These are phyloP conservation scores for Yamadazyma pseudoaaseri DNA, from an alignment of 1,139 yeast genomes.

Conservation along the genomic window DNA sequence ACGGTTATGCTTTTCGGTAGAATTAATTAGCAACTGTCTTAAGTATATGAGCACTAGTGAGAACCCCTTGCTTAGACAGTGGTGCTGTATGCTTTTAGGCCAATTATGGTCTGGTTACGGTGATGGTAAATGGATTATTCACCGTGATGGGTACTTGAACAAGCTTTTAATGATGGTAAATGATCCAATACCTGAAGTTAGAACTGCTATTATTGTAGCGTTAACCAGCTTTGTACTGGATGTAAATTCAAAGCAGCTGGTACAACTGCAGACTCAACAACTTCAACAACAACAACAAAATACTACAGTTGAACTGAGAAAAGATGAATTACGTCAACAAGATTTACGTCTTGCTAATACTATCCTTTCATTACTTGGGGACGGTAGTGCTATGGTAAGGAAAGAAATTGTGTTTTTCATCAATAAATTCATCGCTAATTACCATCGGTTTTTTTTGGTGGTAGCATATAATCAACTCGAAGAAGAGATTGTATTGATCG, in stretches of 20 bases:
- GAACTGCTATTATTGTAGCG: constrained; percentile 80
- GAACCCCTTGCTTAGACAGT: constrained; percentile 82
- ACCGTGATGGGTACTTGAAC: constrained; percentile 63
- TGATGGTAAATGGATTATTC: constrained; percentile 73
- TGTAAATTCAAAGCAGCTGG: constrained; percentile 20
- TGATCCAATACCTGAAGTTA: constrained; percentile 94
- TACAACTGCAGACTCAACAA: constrained; percentile 20
- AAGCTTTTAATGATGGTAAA: constrained; percentile 57
- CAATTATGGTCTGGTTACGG: constrained; percentile 74
- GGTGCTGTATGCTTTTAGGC: constrained; percentile 81
- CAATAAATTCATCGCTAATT: constrained; percentile 69
- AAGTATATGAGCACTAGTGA: constrained; percentile 70
- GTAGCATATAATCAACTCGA: constrained; percentile 86
- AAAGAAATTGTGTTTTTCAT: constrained; percentile 80
- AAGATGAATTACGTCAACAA: constrained; percentile 52
- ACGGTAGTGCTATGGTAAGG: constrained; percentile 87
- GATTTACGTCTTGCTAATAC: constrained; percentile 53
- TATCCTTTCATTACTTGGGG: constrained; percentile 56
- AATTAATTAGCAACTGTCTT: constrained; percentile 67
- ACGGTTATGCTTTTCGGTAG: constrained; percentile 72
- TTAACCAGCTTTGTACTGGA: constrained; percentile 68
- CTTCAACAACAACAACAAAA: constrained; percentile 21
- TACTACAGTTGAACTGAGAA: constrained; percentile 23
- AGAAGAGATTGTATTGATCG: constrained; percentile 71
- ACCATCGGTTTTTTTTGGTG: constrained; percentile 74